phyloP scores from a whole-genome alignment of 345 rosid species.

The Hibiscus tridactylites region DNA sequence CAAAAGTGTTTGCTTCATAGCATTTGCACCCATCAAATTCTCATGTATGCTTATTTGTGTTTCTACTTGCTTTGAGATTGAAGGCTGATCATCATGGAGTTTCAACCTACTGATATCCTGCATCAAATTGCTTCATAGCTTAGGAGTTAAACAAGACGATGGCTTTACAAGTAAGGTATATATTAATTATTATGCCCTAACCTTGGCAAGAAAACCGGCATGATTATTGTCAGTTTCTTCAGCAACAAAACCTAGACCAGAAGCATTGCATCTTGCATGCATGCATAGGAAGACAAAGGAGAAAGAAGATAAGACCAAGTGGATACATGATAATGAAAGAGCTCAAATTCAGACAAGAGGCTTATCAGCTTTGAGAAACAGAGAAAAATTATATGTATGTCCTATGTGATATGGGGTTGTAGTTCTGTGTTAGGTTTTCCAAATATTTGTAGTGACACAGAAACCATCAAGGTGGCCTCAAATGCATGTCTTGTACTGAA shows the following conservation, averaged over 20 bases:
- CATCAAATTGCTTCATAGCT: background rate
- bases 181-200: background rate
- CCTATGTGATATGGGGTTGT: background rate
- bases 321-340: slow-evolving; percentile 16
- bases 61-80: slow-evolving; percentile 2
- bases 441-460: slow-evolving; percentile 27
- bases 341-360: too few species aligned
- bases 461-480: slow-evolving; percentile 31
- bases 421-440: slow-evolving; percentile 13
- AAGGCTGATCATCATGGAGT: background rate
- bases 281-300: slow-evolving; percentile 31
- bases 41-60: background rate
- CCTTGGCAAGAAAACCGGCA: slow-evolving; percentile 14
- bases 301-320: slow-evolving; percentile 11
- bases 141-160: background rate
- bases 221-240: slow-evolving; percentile 6
- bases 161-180: background rate
- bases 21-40: slow-evolving; percentile 16
- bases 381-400: background rate
- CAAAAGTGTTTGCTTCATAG: slow-evolving; percentile 3
- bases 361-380: background rate
- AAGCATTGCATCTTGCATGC: slow-evolving; percentile 52
- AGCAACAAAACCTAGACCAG: slow-evolving; percentile 15
- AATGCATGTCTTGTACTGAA: slow-evolving; percentile 39
- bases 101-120: slow-evolving; percentile 18